Evolutionary conservation across 257 asterid species (phyloP), one percentile per base, ranked within the genome.

Genomic region (Misopates orontium): DNA sequence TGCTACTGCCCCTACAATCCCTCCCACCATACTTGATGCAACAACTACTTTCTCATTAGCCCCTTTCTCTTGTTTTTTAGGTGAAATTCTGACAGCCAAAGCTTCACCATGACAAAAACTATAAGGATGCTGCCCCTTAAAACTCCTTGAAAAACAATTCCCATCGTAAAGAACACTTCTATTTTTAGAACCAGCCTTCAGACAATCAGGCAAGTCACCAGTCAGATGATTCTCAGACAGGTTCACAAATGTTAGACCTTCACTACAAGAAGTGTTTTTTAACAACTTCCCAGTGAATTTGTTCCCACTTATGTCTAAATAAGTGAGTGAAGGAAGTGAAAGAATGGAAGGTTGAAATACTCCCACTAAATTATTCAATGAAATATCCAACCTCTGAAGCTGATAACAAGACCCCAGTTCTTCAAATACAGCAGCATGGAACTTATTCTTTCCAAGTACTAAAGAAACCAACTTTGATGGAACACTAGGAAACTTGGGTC

Each of bases 151-250:
- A 36, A 92, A 75, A 68, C 98, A 92, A 62, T 92, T 92, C 60
- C 92, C 93, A 28, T 69, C 73, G 63, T 65, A 92, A 57, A 72
- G 28, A 25, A 85, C 84, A 40, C 21, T 60, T 66, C 69, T 75
- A 18, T 17, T 56, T 36, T 66, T 21, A 13, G 39, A 41, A 17
- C 56, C 64, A 9, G 71, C 10, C 7, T 19, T 56, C 56, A 91
- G 70, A 68, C 97, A 89, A 74, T 75, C 80, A 8, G 98, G 98
- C 81, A 91, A 72, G 20, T 82, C 87, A 41, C 98, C 98, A 0
- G 92, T 83, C 23, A 91, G 56, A 63, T 83, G 79, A 60, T 91
- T 91, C 0, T 73, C 77, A 1, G 96, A 86, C 7, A 91, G 53
- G 70, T 85, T 82, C 72, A 78, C 95, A 59, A 79, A 85, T 1